These are phyloP conservation scores for Metarhizium brunneum DNA, from an alignment of 2,329 filamentous ascomycete species.

Conservation along the genomic window DNA sequence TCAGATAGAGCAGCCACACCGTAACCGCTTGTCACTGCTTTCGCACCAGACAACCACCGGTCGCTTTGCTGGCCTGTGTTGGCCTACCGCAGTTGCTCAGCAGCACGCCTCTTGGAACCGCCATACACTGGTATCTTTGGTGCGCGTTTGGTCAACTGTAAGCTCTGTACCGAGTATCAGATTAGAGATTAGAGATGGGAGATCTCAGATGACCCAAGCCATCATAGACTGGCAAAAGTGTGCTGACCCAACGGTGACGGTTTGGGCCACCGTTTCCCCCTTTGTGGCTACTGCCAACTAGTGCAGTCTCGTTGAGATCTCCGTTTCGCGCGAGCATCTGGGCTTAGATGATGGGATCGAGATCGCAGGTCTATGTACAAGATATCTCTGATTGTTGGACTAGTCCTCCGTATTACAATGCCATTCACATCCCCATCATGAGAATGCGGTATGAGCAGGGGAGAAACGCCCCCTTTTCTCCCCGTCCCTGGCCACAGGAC, in stretches of 20 bases:
- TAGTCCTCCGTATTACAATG: neutral
- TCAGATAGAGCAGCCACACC: neutral
- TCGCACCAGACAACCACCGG: no score
- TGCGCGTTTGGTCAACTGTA: neutral
- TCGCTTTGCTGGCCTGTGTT: no score
- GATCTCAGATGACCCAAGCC: no score
- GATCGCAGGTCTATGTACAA: slow-evolving; percentile 4
- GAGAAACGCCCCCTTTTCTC: neutral
- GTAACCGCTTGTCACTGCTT: neutral
- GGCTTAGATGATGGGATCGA: slow-evolving; percentile 6
- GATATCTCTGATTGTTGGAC: neutral
- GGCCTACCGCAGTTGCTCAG: no score
- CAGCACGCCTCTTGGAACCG: no score
- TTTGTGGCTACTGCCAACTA: neutral
- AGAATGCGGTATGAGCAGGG: neutral
- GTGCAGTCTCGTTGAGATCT: slow-evolving; percentile 4
- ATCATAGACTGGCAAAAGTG: neutral
- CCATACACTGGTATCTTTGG: neutral
- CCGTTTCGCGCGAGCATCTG: slow-evolving; percentile 8
- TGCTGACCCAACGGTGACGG: neutral
- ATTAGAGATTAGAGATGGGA: no score
- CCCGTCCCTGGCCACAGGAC: neutral
- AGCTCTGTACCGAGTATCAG: no score
- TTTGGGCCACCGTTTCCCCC: slow-evolving; percentile 1
- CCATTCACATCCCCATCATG: neutral